Evolutionary conservation across 2,329 filamentous ascomycete genomes (phyloP).

Genomic region (Knoxdaviesia proteae): DNA sequence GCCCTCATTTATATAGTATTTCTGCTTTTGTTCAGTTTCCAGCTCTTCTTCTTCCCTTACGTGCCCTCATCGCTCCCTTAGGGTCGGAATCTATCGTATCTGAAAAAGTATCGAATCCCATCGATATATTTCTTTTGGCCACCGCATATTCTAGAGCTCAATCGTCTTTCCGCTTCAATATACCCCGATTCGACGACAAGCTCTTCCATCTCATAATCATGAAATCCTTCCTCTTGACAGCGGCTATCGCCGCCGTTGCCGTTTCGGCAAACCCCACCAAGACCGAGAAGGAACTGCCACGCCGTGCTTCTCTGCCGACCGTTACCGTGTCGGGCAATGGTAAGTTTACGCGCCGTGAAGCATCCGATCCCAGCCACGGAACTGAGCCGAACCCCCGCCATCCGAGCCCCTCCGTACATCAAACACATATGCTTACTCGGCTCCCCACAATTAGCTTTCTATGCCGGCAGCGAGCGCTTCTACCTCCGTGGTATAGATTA

Average conservation of each 20-base stretch:
- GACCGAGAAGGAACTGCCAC: conserved; percentile 23
- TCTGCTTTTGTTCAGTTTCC: conserved; percentile 2
- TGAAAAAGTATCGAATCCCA: too few relatives aligned
- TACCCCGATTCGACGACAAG: conserved; percentile 1
- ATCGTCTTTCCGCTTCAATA: too few relatives aligned
- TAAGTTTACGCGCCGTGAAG: conserved; percentile 11
- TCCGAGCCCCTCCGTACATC: too few relatives aligned
- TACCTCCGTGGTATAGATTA: conserved; percentile 41
- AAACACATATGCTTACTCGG: too few relatives aligned
- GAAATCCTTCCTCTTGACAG: conserved; percentile 25
- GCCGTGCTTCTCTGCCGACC: conserved; percentile 26
- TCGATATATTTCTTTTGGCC: too few relatives aligned
- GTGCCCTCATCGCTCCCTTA: too few relatives aligned
- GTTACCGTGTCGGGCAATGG: conserved; percentile 37
- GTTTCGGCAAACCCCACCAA: conserved; percentile 28
- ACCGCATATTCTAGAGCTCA: too few relatives aligned
- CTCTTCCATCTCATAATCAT: conserved; percentile 16
- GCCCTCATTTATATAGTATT: conserved; percentile 4
- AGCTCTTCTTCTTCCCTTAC: too few relatives aligned
- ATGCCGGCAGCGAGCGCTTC: conserved; percentile 29
- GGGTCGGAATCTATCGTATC: too few relatives aligned
- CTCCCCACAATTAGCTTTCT: conserved; percentile 25
- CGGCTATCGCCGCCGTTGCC: conserved; percentile 24
- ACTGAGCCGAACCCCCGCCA: too few relatives aligned
- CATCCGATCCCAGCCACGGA: too few relatives aligned